Conservation (phyloP, 495 filamentous ascomycete species). For the Hapsidospora chrysogenum region DNA sequence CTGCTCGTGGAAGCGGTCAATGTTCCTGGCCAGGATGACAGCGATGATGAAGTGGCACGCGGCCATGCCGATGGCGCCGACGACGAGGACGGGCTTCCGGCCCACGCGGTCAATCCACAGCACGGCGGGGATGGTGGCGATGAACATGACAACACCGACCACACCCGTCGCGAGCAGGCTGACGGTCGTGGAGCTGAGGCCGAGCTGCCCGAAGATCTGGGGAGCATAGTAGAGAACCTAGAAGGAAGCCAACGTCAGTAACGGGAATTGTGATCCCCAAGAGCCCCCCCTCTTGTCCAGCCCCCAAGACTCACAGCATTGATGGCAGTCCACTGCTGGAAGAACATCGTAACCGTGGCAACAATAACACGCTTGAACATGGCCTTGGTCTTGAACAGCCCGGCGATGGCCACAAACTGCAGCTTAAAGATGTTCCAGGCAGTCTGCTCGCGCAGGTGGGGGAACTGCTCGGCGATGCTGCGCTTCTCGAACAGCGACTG, state of each 20-base stretch:
- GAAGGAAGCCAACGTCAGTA: too few relatives aligned
- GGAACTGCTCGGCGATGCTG: slow-evolving; percentile 53
- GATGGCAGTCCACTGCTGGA: slow-evolving; percentile 46
- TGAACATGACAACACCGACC: slow-evolving; percentile 59
- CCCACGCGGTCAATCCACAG: slow-evolving; percentile 47
- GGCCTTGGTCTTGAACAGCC: slow-evolving; percentile 51
- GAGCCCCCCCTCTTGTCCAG: too few relatives aligned
- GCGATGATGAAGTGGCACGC: slow-evolving; percentile 58
- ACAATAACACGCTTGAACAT: slow-evolving; percentile 64
- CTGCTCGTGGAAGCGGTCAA: slow-evolving; percentile 39
- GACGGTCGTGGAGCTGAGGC: slow-evolving; percentile 41
- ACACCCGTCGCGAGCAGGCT: slow-evolving; percentile 66
- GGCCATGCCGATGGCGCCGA: slow-evolving; percentile 41
- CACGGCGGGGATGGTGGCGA: slow-evolving; percentile 51
- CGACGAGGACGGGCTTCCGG: slow-evolving; percentile 37
- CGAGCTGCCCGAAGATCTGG: slow-evolving; percentile 54
- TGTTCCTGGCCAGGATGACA: slow-evolving; percentile 49
- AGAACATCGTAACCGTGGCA: slow-evolving; percentile 52
- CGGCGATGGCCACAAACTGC: slow-evolving; percentile 54
- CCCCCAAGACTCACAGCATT: too few relatives aligned
- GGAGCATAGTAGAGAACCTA: slow-evolving; percentile 58
- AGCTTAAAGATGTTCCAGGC: slow-evolving; percentile 46
- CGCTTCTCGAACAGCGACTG: slow-evolving; percentile 68
- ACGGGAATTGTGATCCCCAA: too few relatives aligned
- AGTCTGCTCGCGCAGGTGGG: slow-evolving; percentile 41